Evolutionary conservation across 2,329 filamentous ascomycete species (phyloP).

Genomic region (Aspergillus ibericus): DNA sequence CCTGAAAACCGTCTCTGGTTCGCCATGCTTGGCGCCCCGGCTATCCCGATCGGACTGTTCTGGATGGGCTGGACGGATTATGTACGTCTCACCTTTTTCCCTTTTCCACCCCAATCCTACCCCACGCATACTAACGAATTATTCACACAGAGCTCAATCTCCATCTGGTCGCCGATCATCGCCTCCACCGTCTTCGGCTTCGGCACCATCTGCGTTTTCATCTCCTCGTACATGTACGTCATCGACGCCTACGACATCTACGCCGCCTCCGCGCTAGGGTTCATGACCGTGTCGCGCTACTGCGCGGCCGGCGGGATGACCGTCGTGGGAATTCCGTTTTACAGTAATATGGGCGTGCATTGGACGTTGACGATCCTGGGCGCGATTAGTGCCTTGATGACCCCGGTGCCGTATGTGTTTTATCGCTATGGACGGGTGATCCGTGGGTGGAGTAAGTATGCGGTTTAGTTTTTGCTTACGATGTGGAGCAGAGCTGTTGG

Average conservation of each 20-base stretch:
- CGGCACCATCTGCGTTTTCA: constrained; percentile 52
- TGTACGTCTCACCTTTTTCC: constrained; percentile 11
- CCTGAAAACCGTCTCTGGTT: constrained; percentile 59
- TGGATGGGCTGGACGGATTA: constrained; percentile 60
- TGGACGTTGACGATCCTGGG: constrained; percentile 47
- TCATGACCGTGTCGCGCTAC: constrained; percentile 47
- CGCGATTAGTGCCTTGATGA: constrained; percentile 39
- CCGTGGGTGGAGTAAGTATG: constrained; percentile 20
- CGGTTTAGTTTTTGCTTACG: neutral
- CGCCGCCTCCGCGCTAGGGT: constrained; percentile 50
- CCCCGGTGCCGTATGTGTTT: constrained; percentile 45
- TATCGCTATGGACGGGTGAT: constrained; percentile 24
- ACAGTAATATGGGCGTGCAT: constrained; percentile 44
- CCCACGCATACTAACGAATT: constrained; percentile 8
- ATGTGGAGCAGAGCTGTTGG: neutral
- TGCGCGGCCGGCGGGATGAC: constrained; percentile 42
- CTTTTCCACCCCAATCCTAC: neutral
- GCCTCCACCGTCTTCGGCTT: constrained; percentile 56
- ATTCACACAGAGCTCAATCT: constrained; percentile 41
- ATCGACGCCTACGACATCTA: constrained; percentile 59
- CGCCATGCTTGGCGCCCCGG: constrained; percentile 52
- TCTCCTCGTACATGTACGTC: constrained; percentile 57
- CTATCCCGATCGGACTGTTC: constrained; percentile 56
- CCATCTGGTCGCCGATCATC: constrained; percentile 53
- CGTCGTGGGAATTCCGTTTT: constrained; percentile 39